phyloP scores from a whole-genome alignment of 108 stramenopile species.

The Nitzschia palea region DNA sequence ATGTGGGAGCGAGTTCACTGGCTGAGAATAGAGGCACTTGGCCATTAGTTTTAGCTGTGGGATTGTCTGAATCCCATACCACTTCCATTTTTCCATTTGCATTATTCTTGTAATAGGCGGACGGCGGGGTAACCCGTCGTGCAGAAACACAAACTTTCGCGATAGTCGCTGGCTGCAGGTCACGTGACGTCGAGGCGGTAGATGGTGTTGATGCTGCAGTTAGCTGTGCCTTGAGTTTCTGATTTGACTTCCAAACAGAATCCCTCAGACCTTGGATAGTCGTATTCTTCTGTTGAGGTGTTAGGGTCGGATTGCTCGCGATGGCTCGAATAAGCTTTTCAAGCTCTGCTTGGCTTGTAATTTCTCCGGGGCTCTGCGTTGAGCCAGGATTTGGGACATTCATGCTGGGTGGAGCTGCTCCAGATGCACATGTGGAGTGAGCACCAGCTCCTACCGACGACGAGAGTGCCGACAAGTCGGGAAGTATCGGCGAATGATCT shows the following conservation, averaged over 20 bases:
- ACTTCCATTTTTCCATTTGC: slow-evolving; percentile 52
- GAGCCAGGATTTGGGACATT: too few species aligned
- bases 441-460: neutral
- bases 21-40: slow-evolving; percentile 67
- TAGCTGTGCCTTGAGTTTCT: slow-evolving; percentile 45
- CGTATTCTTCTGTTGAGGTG: slow-evolving; percentile 66
- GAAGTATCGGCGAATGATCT: neutral
- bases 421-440: too few species aligned
- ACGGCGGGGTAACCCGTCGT: slow-evolving; percentile 33
- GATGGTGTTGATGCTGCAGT: neutral
- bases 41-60: neutral
- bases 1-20: slow-evolving; percentile 80
- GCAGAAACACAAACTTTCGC: slow-evolving; percentile 1
- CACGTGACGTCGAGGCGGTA: neutral
- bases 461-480: neutral
- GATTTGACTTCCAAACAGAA: slow-evolving; percentile 83
- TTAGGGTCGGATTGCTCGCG: slow-evolving; percentile 71
- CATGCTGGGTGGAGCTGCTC: too few species aligned
- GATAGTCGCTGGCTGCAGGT: neutral
- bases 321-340: slow-evolving; percentile 85
- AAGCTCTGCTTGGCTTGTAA: slow-evolving; percentile 73
- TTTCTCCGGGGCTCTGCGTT: slow-evolving; percentile 27
- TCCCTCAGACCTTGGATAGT: slow-evolving; percentile 86
- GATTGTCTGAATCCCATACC: slow-evolving; percentile 52
- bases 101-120: slow-evolving; percentile 64